Percentiles rank a stretch among this genome's conserved stretches.
phyloP scores from a whole-genome alignment of 352 stramenopile species.

The Phytophthora citrophthora region DNA sequence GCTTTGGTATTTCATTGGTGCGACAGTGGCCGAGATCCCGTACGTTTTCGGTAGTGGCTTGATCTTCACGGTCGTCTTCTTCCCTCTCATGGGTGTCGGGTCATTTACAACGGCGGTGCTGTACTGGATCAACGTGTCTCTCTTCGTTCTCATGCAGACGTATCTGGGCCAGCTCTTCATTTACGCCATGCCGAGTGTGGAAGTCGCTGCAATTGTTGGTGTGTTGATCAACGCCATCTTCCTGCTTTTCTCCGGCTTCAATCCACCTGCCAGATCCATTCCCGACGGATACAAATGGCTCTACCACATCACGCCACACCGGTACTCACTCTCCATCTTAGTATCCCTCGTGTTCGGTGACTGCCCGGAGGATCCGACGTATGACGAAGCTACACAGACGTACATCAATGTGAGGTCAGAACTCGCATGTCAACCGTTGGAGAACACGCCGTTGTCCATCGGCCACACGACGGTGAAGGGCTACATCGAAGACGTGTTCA shows the following conservation, averaged over 20 bases:
- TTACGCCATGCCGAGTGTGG: conserved; percentile 41
- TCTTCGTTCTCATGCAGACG: conserved; percentile 47
- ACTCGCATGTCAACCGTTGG: conserved; percentile 44
- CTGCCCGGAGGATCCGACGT: conserved; percentile 35
- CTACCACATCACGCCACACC: conserved; percentile 45
- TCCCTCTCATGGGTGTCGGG: conserved; percentile 42
- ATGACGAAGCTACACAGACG: conserved; percentile 21
- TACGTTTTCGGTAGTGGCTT: conserved; percentile 23
- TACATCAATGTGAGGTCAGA: conserved; percentile 29
- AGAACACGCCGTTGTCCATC: conserved; percentile 31
- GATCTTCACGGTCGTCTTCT: conserved; percentile 41
- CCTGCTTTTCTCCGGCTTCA: conserved; percentile 70
- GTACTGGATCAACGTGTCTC: conserved; percentile 46
- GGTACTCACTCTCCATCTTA: conserved; percentile 38
- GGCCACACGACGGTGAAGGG: conserved; percentile 37
- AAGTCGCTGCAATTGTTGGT: conserved; percentile 40
- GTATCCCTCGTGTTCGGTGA: conserved; percentile 32
- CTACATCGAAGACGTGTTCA: conserved; percentile 39
- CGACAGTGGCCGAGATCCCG: conserved; percentile 67
- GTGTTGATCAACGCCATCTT: conserved; percentile 60
- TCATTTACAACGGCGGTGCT: conserved; percentile 33
- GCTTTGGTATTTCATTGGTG: conserved; percentile 64
- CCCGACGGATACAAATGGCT: conserved; percentile 55
- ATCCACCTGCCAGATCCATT: conserved; percentile 47
- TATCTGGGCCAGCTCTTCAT: conserved; percentile 45